Evolutionary conservation across 2,329 filamentous ascomycete species (phyloP), one percentile per base, ranked within the genome.

Genomic region (Exophiala calicioides): DNA sequence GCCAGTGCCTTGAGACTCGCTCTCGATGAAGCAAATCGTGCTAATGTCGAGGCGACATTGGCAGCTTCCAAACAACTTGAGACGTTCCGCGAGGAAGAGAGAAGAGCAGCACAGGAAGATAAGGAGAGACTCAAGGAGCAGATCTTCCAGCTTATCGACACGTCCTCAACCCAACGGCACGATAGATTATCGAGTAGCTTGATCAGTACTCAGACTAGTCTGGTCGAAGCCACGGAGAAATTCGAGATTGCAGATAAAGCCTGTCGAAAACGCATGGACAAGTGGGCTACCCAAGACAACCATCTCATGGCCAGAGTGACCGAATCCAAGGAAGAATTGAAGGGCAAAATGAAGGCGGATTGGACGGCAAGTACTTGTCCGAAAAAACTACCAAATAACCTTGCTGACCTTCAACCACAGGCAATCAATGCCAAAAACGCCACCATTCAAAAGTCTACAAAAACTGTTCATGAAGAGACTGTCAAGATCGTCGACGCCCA

Each of bases 401-500:
- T 30, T 42, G 19, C 52, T 58, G 47, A 57, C 37, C 62, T 27
- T 20, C 26, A 31, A n/a, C n/a, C n/a, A 30, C 56, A 86, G 82
- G 68, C 73, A 21, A 88, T 91, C 27, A 87, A 88, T 58, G 78
- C 86, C 47, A 85, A 88, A 61, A 94, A 90, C 59, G 82, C 77
- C n/a, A 84, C 85, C 4, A 91, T 98, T 58, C 88, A 91, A 58
- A 78, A 80, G 5, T 87, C 87, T 0, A 90, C 91, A 0, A 86
- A 87, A 58, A 88, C 88, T 2, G 90, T 97, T 1, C 90, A 98
- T 58, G 85, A 86, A 24, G 87, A 95, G 68, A 96, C 91, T 0
- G 82, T 95, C 21, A 84, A 85, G 5, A 91, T 94, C 47, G 90
- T 97, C 9, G 87, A 91, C 61, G 84, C 86, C 47, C 93, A 98